Percentiles rank a stretch among this genome's conserved stretches.
These are phyloP conservation scores for Candida montana DNA, from an alignment of 805 yeast species.

Conservation along the genomic window DNA sequence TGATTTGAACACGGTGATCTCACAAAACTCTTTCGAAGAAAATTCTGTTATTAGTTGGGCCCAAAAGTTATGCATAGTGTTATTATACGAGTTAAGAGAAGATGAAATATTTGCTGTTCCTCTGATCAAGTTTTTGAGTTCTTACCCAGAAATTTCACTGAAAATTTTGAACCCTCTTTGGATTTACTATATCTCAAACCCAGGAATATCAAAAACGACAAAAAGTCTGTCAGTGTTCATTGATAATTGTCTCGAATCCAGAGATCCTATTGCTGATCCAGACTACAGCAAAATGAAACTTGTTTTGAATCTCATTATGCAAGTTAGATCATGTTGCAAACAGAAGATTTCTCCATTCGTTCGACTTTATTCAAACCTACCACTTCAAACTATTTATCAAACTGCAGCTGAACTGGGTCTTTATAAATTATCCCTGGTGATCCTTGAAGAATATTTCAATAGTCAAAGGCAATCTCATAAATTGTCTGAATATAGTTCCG, in stretches of 20 bases:
- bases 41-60: conserved; percentile 13
- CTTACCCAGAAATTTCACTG: conserved; percentile 21
- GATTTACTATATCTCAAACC: conserved; percentile 22
- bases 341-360: conserved; percentile 13
- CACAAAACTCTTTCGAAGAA: neutral
- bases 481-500: conserved; percentile 8
- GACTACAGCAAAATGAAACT: conserved; percentile 5
- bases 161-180: conserved; percentile 27
- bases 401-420: conserved; percentile 22
- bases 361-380: conserved; percentile 19
- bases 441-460: conserved; percentile 32
- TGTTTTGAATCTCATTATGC: conserved; percentile 22
- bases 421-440: conserved; percentile 27
- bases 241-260: neutral
- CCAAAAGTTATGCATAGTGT: conserved; percentile 6
- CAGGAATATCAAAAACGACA: conserved; percentile 4
- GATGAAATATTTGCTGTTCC: conserved; percentile 2
- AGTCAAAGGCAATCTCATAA: too few relatives aligned
- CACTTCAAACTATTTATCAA: conserved; percentile 12
- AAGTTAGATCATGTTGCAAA: conserved; percentile 15
- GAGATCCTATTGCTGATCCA: neutral
- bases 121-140: conserved; percentile 8
- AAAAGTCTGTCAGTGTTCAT: conserved; percentile 1
- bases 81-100: conserved; percentile 5
- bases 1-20: neutral